phyloP scores from a whole-genome alignment of 495 filamentous ascomycete species.

The Penicillium riverlandense region DNA sequence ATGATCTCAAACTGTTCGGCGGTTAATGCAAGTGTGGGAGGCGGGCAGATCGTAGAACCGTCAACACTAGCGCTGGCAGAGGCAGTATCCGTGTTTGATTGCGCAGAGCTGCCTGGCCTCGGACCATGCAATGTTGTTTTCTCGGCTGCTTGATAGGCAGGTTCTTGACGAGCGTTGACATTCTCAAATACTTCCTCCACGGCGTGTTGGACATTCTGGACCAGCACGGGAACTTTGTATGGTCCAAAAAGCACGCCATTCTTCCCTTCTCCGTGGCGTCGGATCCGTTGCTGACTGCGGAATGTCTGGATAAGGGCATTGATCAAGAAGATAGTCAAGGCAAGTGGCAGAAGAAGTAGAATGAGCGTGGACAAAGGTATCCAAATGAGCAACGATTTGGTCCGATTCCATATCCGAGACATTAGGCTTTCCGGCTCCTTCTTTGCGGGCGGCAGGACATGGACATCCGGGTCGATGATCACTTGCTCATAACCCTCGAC shows the following conservation, averaged over 20 bases:
- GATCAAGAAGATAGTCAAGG: constrained; percentile 58
- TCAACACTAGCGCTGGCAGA: not conserved
- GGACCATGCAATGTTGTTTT: not conserved
- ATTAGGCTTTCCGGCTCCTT: constrained; percentile 26
- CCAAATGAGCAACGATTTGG: constrained; percentile 23
- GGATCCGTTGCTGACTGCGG: constrained; percentile 64
- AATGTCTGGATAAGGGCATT: constrained; percentile 70
- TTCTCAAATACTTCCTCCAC: constrained; percentile 71
- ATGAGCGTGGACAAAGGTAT: constrained; percentile 58
- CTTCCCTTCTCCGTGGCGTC: constrained; percentile 64
- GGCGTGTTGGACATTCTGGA: constrained; percentile 60
- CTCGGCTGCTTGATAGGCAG: constrained; percentile 41
- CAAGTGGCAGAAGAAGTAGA: constrained; percentile 60
- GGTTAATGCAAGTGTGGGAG: constrained; percentile 68
- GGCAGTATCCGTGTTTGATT: not conserved
- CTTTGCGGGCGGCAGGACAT: constrained; percentile 41
- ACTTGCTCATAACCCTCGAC: constrained; percentile 65
- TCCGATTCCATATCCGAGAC: constrained; percentile 16
- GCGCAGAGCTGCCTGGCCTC: too few species aligned
- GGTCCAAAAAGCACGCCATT: constrained; percentile 53
- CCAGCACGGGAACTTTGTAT: constrained; percentile 71
- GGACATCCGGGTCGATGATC: constrained; percentile 62
- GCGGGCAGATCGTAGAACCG: not conserved
- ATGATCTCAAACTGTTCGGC: constrained; percentile 79
- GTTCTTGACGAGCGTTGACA: constrained; percentile 52